Base-by-base conservation (phyloP, 2,329 filamentous ascomycete genomes). In the Colletotrichum sp. region DNA sequence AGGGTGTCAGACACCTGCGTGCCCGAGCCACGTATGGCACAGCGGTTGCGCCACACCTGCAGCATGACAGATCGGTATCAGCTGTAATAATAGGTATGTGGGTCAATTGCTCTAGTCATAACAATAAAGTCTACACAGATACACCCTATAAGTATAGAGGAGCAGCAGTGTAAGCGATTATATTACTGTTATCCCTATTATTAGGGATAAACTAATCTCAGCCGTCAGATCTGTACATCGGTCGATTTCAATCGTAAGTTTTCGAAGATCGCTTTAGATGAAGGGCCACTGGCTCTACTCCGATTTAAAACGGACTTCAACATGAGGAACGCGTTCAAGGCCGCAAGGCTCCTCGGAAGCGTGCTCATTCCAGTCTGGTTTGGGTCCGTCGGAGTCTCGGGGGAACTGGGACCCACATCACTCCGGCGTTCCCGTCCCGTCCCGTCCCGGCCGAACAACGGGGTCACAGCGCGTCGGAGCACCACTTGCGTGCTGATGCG, bases 301-400 rank as follows among this genome's bases (percentile, higher is more conserved):
- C 4, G 0, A 9, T 19, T 2, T 2, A 9, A 19, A 19, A 19
- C 16, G 2, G 16, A 44, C 16, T 44, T 19, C 5, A 2, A 1
- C 19, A 6, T n/a, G 39, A n/a, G 19, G 5, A 49, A 12, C 9
- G 19, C 16, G 19, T 12, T 11, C 19, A n/a, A 11, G 19, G 3
- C 19, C 39, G 19, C 19, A 12, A 11, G 3, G 39, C 9, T n/a
- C 9, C 39, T 44, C 19, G 39, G 39, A 11, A 19, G 16, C 19
- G 39, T 44, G 19, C 39, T 11, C 39, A 4, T 52, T 52, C 44
- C 6, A 22, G n/a, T 0, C 44, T 22, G 11, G 1, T 22, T 52
- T 13, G 6, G 11, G 44, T n/a, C n/a, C n/a, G 0, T 25, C 44
- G 44, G 44, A 22, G 44, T 52, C 44, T 52, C 44, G 44, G 44